Evolutionary conservation across 176 grass and related monocot species (phyloP), one percentile per base, ranked within the genome.

Genomic region (Aegilops speltoides): DNA sequence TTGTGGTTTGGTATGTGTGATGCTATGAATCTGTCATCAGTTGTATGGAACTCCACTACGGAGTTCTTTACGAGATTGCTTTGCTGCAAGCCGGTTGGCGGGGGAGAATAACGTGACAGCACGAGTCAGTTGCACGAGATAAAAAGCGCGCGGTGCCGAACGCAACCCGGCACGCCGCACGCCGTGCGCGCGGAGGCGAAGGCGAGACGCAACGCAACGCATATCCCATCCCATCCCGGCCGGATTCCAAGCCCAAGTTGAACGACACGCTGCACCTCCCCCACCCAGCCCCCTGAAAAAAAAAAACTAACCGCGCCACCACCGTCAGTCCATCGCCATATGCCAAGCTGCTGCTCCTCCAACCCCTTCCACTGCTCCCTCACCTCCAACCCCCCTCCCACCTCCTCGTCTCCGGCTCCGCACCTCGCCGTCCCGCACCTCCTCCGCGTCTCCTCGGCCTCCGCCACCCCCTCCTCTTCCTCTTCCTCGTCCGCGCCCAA

Each of bases 291-390:
- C 14, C 46, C 45, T 48, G 13, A 4, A 15, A 0, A 48, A 48
- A 48, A 46, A 45, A 50, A 16, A 50, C 1, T 13, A 23, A 24
- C 64, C 64, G 40, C 73, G n/a, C 40, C 37, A 69, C 74, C 79
- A 61, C 61, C 63, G 46, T 41, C 38, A 40, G 37, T 40, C 37
- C 37, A 40, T 40, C 62, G 8, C 25, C 41, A 52, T 87, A 79
- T 70, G 71, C 11, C 80, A 67, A 69, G 32, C 80, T 83, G 78
- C 33, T 32, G 66, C 46, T 36, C 65, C 20, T 56, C 83, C 37
- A 90, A 87, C 45, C 88, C 77, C 76, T 75, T 80, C 88, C 82
- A 68, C 59, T 22, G 19, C 54, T 85, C 68, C 88, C 67, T 85
- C 82, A 29, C 79, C 46, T 76, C 88, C 72, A 56, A 52, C 43